A percentile compares a stretch with the other conserved stretches of the same genome.
Conservation (phyloP, 257 asterid species). For the Thymus mandschuricus region DNA sequence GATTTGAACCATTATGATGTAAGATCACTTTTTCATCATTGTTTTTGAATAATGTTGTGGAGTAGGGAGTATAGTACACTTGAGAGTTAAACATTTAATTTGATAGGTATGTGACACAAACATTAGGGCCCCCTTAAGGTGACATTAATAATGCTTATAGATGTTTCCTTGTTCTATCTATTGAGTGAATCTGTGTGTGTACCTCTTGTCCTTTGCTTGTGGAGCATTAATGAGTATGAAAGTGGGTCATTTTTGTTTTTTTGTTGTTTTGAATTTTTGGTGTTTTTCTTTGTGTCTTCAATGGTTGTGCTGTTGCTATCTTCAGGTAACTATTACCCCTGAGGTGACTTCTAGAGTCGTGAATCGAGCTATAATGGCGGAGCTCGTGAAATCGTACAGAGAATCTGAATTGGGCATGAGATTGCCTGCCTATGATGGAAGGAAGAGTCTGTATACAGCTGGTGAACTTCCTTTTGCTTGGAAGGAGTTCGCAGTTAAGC, state of each 20-base stretch:
- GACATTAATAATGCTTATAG: conserved; percentile 46
- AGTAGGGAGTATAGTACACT: conserved; percentile 24
- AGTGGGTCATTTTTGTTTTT: conserved; percentile 38
- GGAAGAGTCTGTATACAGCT: conserved; percentile 92
- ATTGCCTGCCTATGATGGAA: conserved; percentile 96
- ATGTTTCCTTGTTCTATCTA: conserved; percentile 37
- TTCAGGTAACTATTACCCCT: conserved; percentile 91
- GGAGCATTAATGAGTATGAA: conserved; percentile 48
- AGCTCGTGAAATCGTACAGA: conserved; percentile 77
- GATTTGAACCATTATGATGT: conserved; percentile 97
- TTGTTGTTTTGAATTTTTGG: conserved; percentile 32
- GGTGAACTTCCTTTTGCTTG: conserved; percentile 94
- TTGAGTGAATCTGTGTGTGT: conserved; percentile 34
- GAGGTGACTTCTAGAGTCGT: conserved; percentile 85
- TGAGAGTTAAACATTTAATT: conserved; percentile 26
- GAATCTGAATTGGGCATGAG: conserved; percentile 91
- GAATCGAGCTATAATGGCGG: conserved; percentile 86
- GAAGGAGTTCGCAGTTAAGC: conserved; percentile 85
- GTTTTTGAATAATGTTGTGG: conserved; percentile 19
- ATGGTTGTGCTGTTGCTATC: conserved; percentile 12
- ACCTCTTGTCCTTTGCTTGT: conserved; percentile 39
- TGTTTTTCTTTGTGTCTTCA: neutral
- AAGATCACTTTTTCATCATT: conserved; percentile 40
- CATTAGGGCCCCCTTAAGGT: conserved; percentile 57
- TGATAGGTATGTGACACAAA: conserved; percentile 42